A percentile compares a stretch with the other conserved stretches of the same genome.
These are phyloP conservation scores for Suhomyces terraborum DNA, from an alignment of 1,139 yeast genomes.

Conservation along the genomic window DNA sequence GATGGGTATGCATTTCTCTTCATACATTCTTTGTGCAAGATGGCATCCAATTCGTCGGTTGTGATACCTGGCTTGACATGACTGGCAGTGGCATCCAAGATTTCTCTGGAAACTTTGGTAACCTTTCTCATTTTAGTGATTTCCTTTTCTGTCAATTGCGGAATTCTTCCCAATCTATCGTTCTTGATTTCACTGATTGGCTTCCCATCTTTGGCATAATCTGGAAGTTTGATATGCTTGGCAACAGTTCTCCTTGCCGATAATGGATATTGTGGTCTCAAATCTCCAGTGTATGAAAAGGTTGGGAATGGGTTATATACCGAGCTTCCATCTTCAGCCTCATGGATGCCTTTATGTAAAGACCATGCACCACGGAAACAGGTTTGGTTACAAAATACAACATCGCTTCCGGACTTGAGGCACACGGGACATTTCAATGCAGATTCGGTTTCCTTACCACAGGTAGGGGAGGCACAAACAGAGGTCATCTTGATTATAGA, in stretches of 20 bases:
- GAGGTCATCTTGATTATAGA: conserved; percentile 20
- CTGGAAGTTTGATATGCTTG: conserved; percentile 72
- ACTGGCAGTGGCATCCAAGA: conserved; percentile 83
- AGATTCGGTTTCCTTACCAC: conserved; percentile 80
- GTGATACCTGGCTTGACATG: conserved; percentile 85
- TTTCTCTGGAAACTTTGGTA: conserved; percentile 78
- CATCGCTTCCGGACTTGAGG: conserved; percentile 63
- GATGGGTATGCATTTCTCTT: conserved; percentile 93
- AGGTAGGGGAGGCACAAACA: conserved; percentile 71
- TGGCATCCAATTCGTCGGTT: conserved; percentile 87
- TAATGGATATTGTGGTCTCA: conserved; percentile 82
- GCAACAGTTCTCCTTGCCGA: conserved; percentile 72
- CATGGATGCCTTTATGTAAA: conserved; percentile 53
- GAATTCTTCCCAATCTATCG: conserved; percentile 69
- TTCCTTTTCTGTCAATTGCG: conserved; percentile 62
- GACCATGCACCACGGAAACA: conserved; percentile 83
- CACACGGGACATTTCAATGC: conserved; percentile 90
- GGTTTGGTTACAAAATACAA: conserved; percentile 76
- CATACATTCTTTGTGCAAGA: conserved; percentile 85
- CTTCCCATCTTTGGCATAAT: conserved; percentile 78
- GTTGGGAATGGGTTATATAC: conserved; percentile 86
- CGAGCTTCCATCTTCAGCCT: conserved; percentile 44
- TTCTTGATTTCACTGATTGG: conserved; percentile 78
- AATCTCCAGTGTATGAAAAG: conserved; percentile 68
- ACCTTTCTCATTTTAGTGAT: conserved; percentile 74